Evolutionary conservation across 73 alveolate species (phyloP), one percentile per base, ranked within the genome.

Genomic region (Uronychia binucleata): DNA sequence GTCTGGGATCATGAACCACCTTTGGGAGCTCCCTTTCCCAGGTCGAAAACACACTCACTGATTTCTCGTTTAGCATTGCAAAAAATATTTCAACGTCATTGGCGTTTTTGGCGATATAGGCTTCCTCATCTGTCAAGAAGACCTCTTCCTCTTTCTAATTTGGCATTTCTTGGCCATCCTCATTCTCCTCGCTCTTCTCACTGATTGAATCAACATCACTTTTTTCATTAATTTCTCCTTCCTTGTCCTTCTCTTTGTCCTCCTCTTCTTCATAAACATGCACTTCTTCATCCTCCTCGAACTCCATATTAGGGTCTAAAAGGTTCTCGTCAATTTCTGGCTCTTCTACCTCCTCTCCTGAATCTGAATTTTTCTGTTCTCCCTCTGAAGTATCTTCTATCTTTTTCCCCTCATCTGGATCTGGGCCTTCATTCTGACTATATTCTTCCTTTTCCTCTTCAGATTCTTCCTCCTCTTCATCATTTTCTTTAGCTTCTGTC

Each of bases 11-110:
- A 83, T 83, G 90, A 75, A 83, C 57, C 26, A 83, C 90, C 30
- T 83, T 83, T 0, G 90, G 84, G 13, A 83, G 77, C 59, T 83
- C 90, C 57, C 34, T 83, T n/a, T 26, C 31, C 90, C 90, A 83
- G 5, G n/a, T 31, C 30, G 90, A 60, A 59, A 83, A 29, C 29
- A 34, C 90, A 26, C 58, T 76, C 13, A 83, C 84, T 75, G 35
- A 34, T 27, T 83, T 83, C 8, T 83, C 90, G 35, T 28, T 83
- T 0, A 83, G 79, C 90, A 83, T 83, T 31, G 35, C 78, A 28
- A 60, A 74, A 32, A 83, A 83, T 27, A 60, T 25, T 1, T 74
- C 77, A 29, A 83, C 76, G 29, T 83, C 90, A 74, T 28, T 33
- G 31, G 60, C 33, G 33, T 83, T 75, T 29, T 34, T 1, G 34